Percentiles rank a stretch among this genome's conserved stretches.
phyloP scores from a whole-genome alignment of 2,329 filamentous ascomycete genomes.

The Blumeria graminis region DNA sequence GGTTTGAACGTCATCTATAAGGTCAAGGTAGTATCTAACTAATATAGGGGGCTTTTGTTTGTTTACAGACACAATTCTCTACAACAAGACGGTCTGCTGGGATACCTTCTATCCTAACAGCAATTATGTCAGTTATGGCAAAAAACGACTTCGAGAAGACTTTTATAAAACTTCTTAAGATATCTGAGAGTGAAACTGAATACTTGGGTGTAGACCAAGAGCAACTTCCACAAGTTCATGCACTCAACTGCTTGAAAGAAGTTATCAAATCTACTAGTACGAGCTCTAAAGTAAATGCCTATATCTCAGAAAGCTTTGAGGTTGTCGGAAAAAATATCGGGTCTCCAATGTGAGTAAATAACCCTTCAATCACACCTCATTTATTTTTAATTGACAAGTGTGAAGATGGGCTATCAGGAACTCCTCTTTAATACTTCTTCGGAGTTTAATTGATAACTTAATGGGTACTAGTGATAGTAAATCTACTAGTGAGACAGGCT shows the following conservation, averaged over 20 bases:
- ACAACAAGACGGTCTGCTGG: slow-evolving; percentile 82
- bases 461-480: slow-evolving; percentile 57
- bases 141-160: slow-evolving; percentile 35
- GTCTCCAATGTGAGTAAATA: slow-evolving; percentile 41
- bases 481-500: slow-evolving; percentile 30
- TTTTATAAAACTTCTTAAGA: slow-evolving; percentile 34
- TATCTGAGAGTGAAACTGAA: slow-evolving; percentile 28
- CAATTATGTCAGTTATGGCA: slow-evolving; percentile 46
- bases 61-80: slow-evolving; percentile 51
- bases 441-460: slow-evolving; percentile 58
- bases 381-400: slow-evolving; percentile 1
- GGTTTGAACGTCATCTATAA: not conserved
- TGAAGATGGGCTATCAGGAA: slow-evolving; percentile 78
- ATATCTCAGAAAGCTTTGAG: slow-evolving; percentile 48
- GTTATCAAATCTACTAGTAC: slow-evolving; percentile 69
- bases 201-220: slow-evolving; percentile 30
- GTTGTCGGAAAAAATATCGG: slow-evolving; percentile 61
- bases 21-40: slow-evolving; percentile 1
- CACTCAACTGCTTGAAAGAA: slow-evolving; percentile 79
- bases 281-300: slow-evolving; percentile 44
- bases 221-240: slow-evolving; percentile 75
- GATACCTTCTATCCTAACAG: slow-evolving; percentile 66
- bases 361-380: not conserved
- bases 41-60: slow-evolving; percentile 33
- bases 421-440: slow-evolving; percentile 70